Evolutionary conservation across 148 eudicot species (phyloP), one percentile per base, ranked within the genome.

Genomic region (Nepenthes mirabilis): DNA sequence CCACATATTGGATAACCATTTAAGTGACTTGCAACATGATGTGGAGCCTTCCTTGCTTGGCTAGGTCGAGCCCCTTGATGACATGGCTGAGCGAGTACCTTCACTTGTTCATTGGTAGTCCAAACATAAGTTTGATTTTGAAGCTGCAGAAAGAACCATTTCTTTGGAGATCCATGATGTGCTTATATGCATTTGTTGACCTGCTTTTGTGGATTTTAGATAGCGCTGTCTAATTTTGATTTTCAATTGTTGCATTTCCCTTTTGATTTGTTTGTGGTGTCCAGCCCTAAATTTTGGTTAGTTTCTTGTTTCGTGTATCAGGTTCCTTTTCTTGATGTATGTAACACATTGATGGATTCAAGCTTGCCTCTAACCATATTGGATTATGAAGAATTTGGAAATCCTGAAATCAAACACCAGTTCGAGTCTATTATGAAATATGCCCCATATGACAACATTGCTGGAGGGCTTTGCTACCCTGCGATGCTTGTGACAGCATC

Each of bases 331-430:
- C 91, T 93, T 61, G 99, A 93, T 71, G 67, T 88, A 57, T 83
- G 94, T 76, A 88, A 84, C 79, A 83, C 96, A 37, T 85, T 93
- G 77, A 71, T 89, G 89, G 95, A 93, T 71, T 76, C 84, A 2
- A 78, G 70, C 77, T 79, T 93, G 67, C 96, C 99, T 60, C 77
- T 93, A 37, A 88, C 99, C 34, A 73, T 83, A 55, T 66, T 86
- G 69, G 99, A 93, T 73, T 79, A 88, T 37, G 99, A 93, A 80
- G 99, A 93, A 79, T 93, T 88, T 52, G 99, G 96, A n/a, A 82
- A 93, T 65, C 99, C 96, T 71, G 77, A 82, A 53, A 75, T 81
- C 56, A 47, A 79, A 61, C 59, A 82, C 55, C 67, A 81, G 14
- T 77, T 88, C 37, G 74, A 82, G 57, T 71, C 73, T 48, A 84